A percentile compares a stretch with the other conserved stretches of the same genome.
Evolutionary conservation across 805 yeast genomes (phyloP).

Genomic region (Yarrowia sp.): DNA sequence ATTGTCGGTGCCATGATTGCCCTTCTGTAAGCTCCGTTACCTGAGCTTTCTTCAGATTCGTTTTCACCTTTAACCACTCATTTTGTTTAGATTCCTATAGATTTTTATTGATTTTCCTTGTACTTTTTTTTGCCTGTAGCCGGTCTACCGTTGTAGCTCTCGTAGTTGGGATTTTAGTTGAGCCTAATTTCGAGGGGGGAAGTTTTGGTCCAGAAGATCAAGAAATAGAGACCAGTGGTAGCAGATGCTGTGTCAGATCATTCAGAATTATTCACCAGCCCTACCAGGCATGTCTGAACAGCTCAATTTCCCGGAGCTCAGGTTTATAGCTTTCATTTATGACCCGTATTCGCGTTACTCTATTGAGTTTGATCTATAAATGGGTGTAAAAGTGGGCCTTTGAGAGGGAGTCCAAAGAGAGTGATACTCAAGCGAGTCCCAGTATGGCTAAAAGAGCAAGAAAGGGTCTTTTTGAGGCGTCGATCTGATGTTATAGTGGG

Average conservation of each 20-base stretch:
- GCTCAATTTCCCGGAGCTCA: slow-evolving; percentile 2
- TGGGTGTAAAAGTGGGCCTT: not conserved
- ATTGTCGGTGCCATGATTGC: slow-evolving; percentile 1
- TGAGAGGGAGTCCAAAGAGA: not conserved
- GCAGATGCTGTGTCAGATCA: too few relatives aligned
- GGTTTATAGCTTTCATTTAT: slow-evolving; percentile 6
- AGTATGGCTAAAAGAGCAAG: too few relatives aligned
- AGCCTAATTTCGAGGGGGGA: too few relatives aligned
- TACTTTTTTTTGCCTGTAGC: not conserved
- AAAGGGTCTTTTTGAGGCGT: too few relatives aligned
- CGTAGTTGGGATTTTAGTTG: too few relatives aligned
- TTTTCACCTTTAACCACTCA: not conserved
- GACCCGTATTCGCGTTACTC: not conserved
- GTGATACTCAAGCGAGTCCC: not conserved
- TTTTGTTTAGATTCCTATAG: not conserved
- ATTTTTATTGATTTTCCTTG: not conserved
- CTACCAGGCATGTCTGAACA: too few relatives aligned
- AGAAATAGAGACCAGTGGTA: too few relatives aligned
- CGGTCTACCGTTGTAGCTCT: too few relatives aligned
- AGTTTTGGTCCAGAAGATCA: too few relatives aligned
- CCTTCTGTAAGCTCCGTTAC: not conserved
- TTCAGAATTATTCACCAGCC: too few relatives aligned
- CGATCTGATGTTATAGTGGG: too few relatives aligned
- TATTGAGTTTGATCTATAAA: not conserved
- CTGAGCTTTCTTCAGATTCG: not conserved